phyloP scores from a whole-genome alignment of 768 basidiomycete species.

The Austroboletus festivus region DNA sequence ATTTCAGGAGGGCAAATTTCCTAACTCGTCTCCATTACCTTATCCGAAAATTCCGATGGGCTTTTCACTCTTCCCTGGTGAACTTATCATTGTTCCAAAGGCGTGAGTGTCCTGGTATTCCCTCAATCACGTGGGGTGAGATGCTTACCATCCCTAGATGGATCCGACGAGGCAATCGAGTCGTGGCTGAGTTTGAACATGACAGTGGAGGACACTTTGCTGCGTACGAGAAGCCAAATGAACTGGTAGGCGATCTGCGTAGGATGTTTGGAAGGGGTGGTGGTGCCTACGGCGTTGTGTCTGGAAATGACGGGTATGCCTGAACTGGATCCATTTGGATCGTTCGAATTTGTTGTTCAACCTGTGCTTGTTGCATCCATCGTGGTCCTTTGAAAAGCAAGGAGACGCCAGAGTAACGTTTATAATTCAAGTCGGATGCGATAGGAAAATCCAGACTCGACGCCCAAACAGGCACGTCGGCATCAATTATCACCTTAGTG shows the following conservation, averaged over 20 bases:
- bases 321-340: too few species aligned
- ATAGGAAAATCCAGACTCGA: too few species aligned
- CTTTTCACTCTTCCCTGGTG: slow-evolving; percentile 51
- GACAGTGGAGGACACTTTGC: slow-evolving; percentile 58
- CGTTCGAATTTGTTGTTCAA: too few species aligned
- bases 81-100: slow-evolving; percentile 35
- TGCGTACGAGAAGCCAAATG: slow-evolving; percentile 47
- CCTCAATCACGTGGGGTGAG: background rate
- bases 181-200: slow-evolving; percentile 51
- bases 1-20: slow-evolving; percentile 1
- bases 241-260: slow-evolving; percentile 47
- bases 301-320: slow-evolving; percentile 42
- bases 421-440: too few species aligned
- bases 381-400: too few species aligned
- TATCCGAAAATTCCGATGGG: slow-evolving; percentile 42
- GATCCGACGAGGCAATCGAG: slow-evolving; percentile 33
- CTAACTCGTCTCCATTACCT: accelerated
- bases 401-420: too few species aligned
- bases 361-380: too few species aligned
- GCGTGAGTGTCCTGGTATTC: slow-evolving; percentile 30
- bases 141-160: slow-evolving; percentile 35
- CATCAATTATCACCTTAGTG: too few species aligned
- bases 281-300: slow-evolving; percentile 46
- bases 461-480: too few species aligned
- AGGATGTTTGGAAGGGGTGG: slow-evolving; percentile 58